Evolutionary conservation across 257 asterid genomes (phyloP).

Genomic region (Solanum boliviense): DNA sequence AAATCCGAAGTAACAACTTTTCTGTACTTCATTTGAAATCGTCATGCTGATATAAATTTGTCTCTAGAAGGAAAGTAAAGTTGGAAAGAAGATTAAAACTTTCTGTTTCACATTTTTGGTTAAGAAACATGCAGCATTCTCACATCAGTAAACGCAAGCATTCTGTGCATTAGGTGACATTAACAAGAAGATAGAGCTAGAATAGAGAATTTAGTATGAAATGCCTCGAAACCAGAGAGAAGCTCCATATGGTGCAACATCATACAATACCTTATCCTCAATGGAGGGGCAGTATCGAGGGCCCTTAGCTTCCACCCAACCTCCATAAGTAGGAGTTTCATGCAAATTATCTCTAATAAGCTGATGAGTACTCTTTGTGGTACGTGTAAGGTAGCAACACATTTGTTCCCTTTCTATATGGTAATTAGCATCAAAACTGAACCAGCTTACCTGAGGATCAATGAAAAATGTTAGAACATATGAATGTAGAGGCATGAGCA

Average conservation of each 20-base stretch:
- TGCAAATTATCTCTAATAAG: conserved; percentile 79
- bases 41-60: neutral
- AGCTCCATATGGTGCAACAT: neutral
- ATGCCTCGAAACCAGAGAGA: neutral
- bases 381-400: conserved; percentile 95
- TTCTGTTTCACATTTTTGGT: neutral
- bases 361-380: conserved; percentile 84
- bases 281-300: conserved; percentile 99
- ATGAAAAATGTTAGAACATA: neutral
- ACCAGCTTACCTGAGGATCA: conserved; percentile 75
- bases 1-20: neutral
- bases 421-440: conserved; percentile 86
- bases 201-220: neutral
- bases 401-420: conserved; percentile 82
- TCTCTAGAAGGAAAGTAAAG: neutral
- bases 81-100: neutral
- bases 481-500: neutral
- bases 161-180: neutral
- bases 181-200: neutral
- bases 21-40: neutral
- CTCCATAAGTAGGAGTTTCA: conserved; percentile 98
- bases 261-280: conserved; percentile 75
- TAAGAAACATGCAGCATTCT: neutral
- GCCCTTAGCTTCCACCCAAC: conserved; percentile 99
- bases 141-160: neutral